Percentiles rank a stretch among this genome's conserved stretches.
phyloP scores from a whole-genome alignment of 306 rosid genomes.

The Dalbergia cochinchinensis region DNA sequence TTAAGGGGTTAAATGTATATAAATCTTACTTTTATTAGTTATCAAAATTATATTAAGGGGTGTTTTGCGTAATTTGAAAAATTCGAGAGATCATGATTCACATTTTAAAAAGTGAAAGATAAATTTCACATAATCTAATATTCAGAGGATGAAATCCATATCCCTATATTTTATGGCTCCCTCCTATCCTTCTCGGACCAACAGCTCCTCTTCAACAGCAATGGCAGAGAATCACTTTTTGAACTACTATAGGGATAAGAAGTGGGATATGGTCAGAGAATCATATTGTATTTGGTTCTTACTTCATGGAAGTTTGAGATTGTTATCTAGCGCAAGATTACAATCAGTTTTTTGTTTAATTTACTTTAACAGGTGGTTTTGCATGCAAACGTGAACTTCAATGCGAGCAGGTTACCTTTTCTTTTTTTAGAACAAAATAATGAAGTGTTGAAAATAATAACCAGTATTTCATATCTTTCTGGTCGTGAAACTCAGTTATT shows the following conservation, averaged over 20 bases:
- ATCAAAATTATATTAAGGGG: too few relatives aligned
- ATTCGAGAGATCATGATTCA: too few relatives aligned
- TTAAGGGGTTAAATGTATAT: too few relatives aligned
- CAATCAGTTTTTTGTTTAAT: neutral
- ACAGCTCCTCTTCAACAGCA: too few relatives aligned
- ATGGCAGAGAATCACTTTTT: neutral
- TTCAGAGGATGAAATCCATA: too few relatives aligned
- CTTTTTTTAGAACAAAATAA: constrained; percentile 1
- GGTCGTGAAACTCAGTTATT: neutral
- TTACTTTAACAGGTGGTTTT: constrained; percentile 23
- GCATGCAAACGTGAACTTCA: constrained; percentile 48
- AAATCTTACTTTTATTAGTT: too few relatives aligned
- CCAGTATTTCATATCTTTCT: constrained; percentile 7
- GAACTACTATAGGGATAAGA: constrained; percentile 27
- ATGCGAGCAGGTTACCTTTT: constrained; percentile 28
- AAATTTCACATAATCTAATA: too few relatives aligned
- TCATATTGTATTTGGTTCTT: constrained; percentile 49
- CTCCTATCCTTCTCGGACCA: too few relatives aligned
- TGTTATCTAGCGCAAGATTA: constrained; percentile 45
- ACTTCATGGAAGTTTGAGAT: constrained; percentile 59
- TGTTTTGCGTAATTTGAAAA: too few relatives aligned
- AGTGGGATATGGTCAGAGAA: constrained; percentile 49
- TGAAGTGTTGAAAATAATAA: constrained; percentile 11
- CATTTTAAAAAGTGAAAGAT: too few relatives aligned
- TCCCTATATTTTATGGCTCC: too few relatives aligned